A percentile compares a stretch with the other conserved stretches of the same genome.
phyloP scores from a whole-genome alignment of 1,284 basidiomycete species.

The Sphaerobolus stellatus region DNA sequence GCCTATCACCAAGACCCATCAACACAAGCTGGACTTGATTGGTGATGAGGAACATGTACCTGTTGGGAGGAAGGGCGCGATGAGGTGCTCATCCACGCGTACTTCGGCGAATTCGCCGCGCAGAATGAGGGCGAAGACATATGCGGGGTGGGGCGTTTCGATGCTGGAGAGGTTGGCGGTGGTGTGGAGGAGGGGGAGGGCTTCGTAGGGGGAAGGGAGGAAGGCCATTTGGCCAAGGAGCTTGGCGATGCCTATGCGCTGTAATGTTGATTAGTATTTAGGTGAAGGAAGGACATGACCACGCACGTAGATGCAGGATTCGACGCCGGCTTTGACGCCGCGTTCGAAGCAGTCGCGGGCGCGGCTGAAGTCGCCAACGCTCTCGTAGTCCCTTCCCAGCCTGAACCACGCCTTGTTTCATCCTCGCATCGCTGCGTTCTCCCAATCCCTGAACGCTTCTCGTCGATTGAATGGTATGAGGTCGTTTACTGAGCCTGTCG shows the following conservation, averaged over 20 bases:
- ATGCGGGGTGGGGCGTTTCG: constrained; percentile 82
- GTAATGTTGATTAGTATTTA: too few species aligned
- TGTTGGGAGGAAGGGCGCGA: too few species aligned
- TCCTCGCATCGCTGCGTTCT: constrained; percentile 73
- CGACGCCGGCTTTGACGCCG: constrained; percentile 69
- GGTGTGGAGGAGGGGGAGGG: constrained; percentile 70
- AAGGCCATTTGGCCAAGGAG: constrained; percentile 84
- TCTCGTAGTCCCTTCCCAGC: constrained; percentile 89
- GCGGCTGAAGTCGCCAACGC: constrained; percentile 68
- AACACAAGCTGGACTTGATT: constrained; percentile 49
- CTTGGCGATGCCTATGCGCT: constrained; percentile 90
- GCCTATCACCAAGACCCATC: constrained; percentile 27
- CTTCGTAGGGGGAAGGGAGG: constrained; percentile 51
- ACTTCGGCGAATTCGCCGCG: constrained; percentile 73
- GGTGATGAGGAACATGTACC: too few species aligned
- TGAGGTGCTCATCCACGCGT: constrained; percentile 50
- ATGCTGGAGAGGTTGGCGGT: constrained; percentile 78
- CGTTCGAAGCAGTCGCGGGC: constrained; percentile 84
- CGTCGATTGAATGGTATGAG: constrained; percentile 67
- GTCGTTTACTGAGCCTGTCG: constrained; percentile 66
- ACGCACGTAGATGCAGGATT: constrained; percentile 78
- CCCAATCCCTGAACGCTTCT: constrained; percentile 86
- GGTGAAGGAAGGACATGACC: constrained; percentile 10
- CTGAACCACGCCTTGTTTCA: constrained; percentile 82
- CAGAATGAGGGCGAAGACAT: constrained; percentile 81